Evolutionary conservation across 345 rosid species (phyloP), one percentile per base, ranked within the genome.

Genomic region (Salix caprea): DNA sequence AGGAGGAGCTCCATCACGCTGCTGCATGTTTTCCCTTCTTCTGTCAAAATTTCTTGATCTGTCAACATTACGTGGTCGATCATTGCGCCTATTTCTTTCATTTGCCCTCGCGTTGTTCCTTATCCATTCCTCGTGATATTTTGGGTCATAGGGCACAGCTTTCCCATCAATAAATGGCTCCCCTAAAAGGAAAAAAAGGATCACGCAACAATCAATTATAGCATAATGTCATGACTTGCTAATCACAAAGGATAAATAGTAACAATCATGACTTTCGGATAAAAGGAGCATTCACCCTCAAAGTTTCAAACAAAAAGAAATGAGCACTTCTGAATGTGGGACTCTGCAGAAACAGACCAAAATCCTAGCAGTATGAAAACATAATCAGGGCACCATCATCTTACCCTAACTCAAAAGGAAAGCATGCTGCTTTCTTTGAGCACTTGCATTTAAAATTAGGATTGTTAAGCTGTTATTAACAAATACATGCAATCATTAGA

Each of bases 121-220:
- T 61, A 91, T 86, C 99, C 99, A 96, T 81, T 96, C 99, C 84
- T 96, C 98, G 15, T 93, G 97, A 76, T 93, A 93, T 87, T 93
- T 96, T 3, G 94, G 94, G 74, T 96, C 99, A 82, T 96, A 93
- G 0, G 98, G 99, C 76, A 93, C 98, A 66, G 99, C 98, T 83
- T 89, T 81, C 67, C 99, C 99, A 67, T 96, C 87, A 66, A 96
- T 92, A 82, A 93, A 95, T 67, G 99, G 99, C 73, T 95, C 99
- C 24, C 99, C 98, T 93, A 84, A 19, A 79, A 67, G 8, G 60
- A 67, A 21, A 4, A 69, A 24, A 6, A 28, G 13, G n/a, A 69
- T 62, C 14, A 70, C 19, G 71, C 42, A 32, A 26, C 46, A 40
- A 60, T 30, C 4, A 24, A 5, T 30, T 6, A 28, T 18, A 39